Conservation (phyloP, 495 filamentous ascomycete genomes). For the Aspergillus indologenus region DNA sequence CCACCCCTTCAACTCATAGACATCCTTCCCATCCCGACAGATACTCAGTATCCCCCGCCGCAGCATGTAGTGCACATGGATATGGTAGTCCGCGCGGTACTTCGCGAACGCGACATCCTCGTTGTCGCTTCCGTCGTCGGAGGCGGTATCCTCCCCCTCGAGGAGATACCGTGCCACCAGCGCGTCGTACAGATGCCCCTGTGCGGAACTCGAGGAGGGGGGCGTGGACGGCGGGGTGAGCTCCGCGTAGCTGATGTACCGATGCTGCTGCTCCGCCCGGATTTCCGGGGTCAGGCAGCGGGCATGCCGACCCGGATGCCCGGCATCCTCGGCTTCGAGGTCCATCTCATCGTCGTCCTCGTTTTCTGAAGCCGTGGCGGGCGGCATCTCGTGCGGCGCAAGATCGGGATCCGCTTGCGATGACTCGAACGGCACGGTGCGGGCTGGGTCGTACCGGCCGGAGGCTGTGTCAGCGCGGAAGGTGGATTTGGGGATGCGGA, state of each 20-base stretch:
- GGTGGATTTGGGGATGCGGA: constrained; percentile 14
- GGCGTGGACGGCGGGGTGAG: constrained; percentile 21
- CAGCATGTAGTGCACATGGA: constrained; percentile 32
- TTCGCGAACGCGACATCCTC: constrained; percentile 24
- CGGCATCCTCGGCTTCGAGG: constrained; percentile 16
- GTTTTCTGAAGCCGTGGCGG: background rate
- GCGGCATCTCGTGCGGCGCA: background rate
- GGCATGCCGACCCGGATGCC: background rate
- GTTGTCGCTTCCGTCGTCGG: constrained; percentile 8
- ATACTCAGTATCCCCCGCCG: constrained; percentile 23
- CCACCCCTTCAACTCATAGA: constrained; percentile 28
- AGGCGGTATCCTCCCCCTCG: too few relatives aligned
- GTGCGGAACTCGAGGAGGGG: constrained; percentile 19
- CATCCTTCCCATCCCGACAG: constrained; percentile 29
- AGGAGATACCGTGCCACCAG: constrained; percentile 7
- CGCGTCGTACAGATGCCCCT: background rate
- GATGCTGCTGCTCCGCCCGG: constrained; percentile 20
- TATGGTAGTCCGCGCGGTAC: constrained; percentile 36
- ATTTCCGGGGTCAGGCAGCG: too few relatives aligned
- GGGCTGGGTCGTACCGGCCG: constrained; percentile 19
- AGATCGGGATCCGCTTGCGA: background rate
- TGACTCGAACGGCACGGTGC: constrained; percentile 25
- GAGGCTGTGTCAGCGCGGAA: constrained; percentile 25
- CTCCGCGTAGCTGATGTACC: constrained; percentile 18
- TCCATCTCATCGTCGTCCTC: background rate